Conservation (phyloP, 2,329 filamentous ascomycete genomes). For the Aureobasidium sp. region DNA sequence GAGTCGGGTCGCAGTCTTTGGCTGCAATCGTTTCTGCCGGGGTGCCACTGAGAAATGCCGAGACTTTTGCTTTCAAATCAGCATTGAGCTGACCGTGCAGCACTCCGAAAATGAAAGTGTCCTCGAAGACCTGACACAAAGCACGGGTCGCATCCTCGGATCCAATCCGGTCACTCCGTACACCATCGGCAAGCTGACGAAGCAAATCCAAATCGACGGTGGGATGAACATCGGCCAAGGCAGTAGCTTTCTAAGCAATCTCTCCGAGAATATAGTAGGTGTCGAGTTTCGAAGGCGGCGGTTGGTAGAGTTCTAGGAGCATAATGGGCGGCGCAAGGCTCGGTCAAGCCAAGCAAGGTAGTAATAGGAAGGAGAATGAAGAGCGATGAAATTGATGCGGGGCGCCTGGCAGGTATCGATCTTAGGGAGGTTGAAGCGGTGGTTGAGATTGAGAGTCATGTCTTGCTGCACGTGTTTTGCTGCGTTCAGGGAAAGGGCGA, state of each 20-base stretch:
- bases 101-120: constrained; percentile 6
- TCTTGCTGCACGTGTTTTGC: not conserved
- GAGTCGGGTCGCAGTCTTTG: not conserved
- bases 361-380: not conserved
- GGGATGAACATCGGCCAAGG: constrained; percentile 6
- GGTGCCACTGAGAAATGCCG: constrained; percentile 7
- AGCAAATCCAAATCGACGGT: constrained; percentile 10
- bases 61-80: constrained; percentile 4
- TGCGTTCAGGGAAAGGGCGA: not conserved
- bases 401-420: not conserved
- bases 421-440: not conserved
- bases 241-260: constrained; percentile 1
- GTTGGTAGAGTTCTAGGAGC: constrained; percentile 11
- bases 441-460: not conserved
- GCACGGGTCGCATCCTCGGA: constrained; percentile 11
- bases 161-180: not conserved
- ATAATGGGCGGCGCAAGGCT: not conserved
- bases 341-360: not conserved
- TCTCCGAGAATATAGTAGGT: constrained; percentile 13
- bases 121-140: constrained; percentile 9
- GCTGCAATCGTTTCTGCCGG: not conserved
- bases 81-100: not conserved
- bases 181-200: constrained; percentile 9
- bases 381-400: not conserved
- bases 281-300: constrained; percentile 6